Evolutionary conservation across 108 stramenopile genomes (phyloP), one percentile per base, ranked within the genome.

Genomic region (Epipyxis sp.): DNA sequence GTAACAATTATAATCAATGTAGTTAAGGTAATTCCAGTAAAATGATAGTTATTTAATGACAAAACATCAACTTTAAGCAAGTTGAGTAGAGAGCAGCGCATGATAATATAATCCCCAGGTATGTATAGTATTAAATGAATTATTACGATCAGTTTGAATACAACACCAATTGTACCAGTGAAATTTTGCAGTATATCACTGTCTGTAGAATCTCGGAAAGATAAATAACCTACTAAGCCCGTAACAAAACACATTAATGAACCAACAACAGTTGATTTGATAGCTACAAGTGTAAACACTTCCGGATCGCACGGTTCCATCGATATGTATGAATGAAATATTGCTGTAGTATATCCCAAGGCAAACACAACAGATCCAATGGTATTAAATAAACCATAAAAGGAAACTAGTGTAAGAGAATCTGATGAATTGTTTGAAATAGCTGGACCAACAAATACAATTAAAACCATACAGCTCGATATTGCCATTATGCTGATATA

Each of bases 301-400:
- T 78, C 78, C 61, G 32, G 41, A 32, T 2, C 25, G 25, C 54
- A n/a, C 13, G 41, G n/a, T 43, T 10, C 35, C 3, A 16, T 79
- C 13, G 80, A 29, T 6, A 78, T 79, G 59, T 77, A 81, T 16
- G 80, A 69, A 58, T 81, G 80, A 16, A 81, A 67, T 54, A 40
- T 78, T 0, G 80, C 80, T 40, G 80, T 45, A 16, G 80, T 72
- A 39, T 42, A 74, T 32, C 79, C 43, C 40, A 81, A 37, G 25
- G 79, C 76, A 74, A 81, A 81, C 27, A 81, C 80, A 59, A 81
- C 76, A 35, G 80, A 81, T 13, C 80, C 80, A 69, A 77, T 39
- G 45, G 79, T 77, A 0, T 69, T 41, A 0, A 79, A 20, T 39
- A 71, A 20, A 39, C 41, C 78, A 78, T 13, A 20, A 6, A 77